Base-by-base conservation (phyloP, 2,329 filamentous ascomycete species). In the Fusarium napiforme region DNA sequence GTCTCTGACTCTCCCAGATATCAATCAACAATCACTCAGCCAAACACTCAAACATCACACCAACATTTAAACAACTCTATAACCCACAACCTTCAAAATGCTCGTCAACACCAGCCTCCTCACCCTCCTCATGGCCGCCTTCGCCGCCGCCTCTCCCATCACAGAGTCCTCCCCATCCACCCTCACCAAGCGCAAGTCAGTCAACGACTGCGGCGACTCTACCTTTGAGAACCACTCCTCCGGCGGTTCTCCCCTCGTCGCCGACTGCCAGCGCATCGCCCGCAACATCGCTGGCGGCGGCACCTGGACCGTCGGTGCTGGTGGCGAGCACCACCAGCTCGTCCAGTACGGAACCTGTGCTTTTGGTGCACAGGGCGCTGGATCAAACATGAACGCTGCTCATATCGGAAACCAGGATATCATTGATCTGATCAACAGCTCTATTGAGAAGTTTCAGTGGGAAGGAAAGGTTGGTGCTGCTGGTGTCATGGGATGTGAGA, bases 181-280 rank as follows among this genome's bases (percentile, higher is more conserved):
- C 15, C 53, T 40, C 21, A 30, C 18, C 28, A 57, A 57, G 53
- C 53, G 53, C 11, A 40, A 28, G 3, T 45, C 37, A 14, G 30
- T 57, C 53, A 57, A 34, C 53, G 53, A 57, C 28, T 57, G 53
- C 9, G 39, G 53, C 12, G 53, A 57, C n/a, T 57, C 39, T 9
- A 45, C 30, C 9, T 57, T 57, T 34, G 53, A 57, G 39, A 57
- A 57, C 9, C 53, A 57, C 39, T 57, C 53, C n/a, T 57, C 53
- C 4, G n/a, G 21, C 0, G 53, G 39, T 2, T 57, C 53, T 32
- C 53, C 53, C 4, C 37, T 12, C 7, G 39, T 57, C 7, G 5
- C 53, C 7, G 53, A 57, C 11, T 57, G 53, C n/a, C 53, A 57
- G n/a, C 53, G 12, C 21, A 57, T 57, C 21, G 53, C 39, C 39